phyloP scores from a whole-genome alignment of 1,139 yeast species.

The Saccharomyces hybrid region DNA sequence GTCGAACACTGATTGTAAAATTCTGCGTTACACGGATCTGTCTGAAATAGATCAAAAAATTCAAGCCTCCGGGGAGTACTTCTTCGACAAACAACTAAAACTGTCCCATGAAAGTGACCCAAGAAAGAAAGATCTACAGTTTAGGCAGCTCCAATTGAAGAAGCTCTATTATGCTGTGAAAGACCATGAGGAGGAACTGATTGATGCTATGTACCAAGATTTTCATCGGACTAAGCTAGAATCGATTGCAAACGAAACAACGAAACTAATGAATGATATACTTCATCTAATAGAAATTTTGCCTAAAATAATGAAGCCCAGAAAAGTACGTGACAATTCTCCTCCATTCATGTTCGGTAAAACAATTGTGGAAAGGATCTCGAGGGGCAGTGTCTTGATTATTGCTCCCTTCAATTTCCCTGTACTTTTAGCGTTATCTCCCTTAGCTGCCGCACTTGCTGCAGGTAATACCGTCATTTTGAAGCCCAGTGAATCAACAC shows the following conservation, averaged over 20 bases:
- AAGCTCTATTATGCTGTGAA: constrained; percentile 57
- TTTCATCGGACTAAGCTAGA: constrained; percentile 60
- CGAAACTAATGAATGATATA: constrained; percentile 48
- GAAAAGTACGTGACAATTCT: constrained; percentile 41
- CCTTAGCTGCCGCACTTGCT: constrained; percentile 76
- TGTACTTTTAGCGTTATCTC: constrained; percentile 51
- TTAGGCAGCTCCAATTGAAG: constrained; percentile 56
- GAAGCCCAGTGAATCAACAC: constrained; percentile 74
- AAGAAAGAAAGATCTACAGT: constrained; percentile 41
- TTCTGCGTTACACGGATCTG: too few relatives aligned
- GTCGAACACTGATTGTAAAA: too few relatives aligned
- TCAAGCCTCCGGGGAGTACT: constrained; percentile 13
- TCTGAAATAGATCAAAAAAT: constrained; percentile 7
- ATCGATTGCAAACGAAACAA: constrained; percentile 51
- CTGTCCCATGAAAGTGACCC: constrained; percentile 13
- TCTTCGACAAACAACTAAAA: constrained; percentile 15
- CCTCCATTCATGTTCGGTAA: constrained; percentile 40
- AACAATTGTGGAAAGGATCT: constrained; percentile 53
- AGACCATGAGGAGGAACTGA: constrained; percentile 50
- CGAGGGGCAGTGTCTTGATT: constrained; percentile 70
- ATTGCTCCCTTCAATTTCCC: constrained; percentile 91
- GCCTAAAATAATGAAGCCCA: constrained; percentile 55
- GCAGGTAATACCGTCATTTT: constrained; percentile 79
- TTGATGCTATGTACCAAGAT: constrained; percentile 57
- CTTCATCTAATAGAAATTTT: constrained; percentile 53